Base-by-base conservation (phyloP, 495 filamentous ascomycete genomes). In the Apodospora peruviana region DNA sequence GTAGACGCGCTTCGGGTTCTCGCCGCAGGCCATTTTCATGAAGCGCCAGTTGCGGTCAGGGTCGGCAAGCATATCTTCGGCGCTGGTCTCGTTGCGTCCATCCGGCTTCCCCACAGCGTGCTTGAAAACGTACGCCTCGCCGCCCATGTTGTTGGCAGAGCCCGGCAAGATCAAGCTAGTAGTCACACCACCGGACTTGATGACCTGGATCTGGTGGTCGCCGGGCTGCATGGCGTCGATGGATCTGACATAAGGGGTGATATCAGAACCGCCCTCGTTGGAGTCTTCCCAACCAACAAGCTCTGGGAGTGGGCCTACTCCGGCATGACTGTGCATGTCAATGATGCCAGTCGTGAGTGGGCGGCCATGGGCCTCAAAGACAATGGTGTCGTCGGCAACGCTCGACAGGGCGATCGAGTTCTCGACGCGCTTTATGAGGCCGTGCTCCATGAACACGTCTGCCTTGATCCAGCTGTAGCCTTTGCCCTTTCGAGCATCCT, bases 11-110 rank as follows among this genome's bases (percentile, higher is more conserved):
- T 77, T 76, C 3, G 82, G 66, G 56, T 86, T 86, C 64, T 84
- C 81, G 5, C 83, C 83, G 43, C 82, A 85, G 1, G 83, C 83
- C 83, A 86, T 86, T 67, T 86, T 86, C 69, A 86, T 79, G 62
- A 78, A 85, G 29, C 77, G 64, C 73, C 73, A 76, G 42, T 60
- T 72, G 19, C 64, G 67, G 32, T 76, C 73, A 10, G 71, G 70
- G 24, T 76, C 73, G 14, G 73, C 73, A 14, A 76, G 56, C 64
- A 76, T 55, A 47, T 74, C 70, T 9, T 47, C 51, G 14, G 69
- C 70, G n/a, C 70, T 72, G n/a, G 68, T 73, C 56, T 81, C 76
- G 44, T 77, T 71, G 20, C 77, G 66, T 18, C 79, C 68, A 43
- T 76, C 69, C 0, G 60, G 53, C 47, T 59, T 62, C 4, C 69